These are phyloP conservation scores for Kuraishia cidri DNA, from an alignment of 805 yeast species.

Conservation along the genomic window DNA sequence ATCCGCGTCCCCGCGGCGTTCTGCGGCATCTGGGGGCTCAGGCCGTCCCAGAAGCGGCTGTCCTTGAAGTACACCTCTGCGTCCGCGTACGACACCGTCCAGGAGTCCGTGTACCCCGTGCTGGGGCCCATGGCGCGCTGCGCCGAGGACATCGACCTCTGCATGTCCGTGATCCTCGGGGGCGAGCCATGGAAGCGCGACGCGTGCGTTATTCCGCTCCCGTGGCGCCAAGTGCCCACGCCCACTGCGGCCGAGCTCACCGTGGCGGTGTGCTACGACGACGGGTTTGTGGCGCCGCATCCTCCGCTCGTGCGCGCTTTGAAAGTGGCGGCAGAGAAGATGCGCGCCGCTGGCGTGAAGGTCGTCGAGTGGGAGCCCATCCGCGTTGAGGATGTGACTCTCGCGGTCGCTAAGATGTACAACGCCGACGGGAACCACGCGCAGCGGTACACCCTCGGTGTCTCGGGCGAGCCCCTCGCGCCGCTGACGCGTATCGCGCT, in stretches of 20 bases:
- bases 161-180: conserved; percentile 33
- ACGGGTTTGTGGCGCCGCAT: conserved; percentile 39
- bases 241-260: conserved; percentile 26
- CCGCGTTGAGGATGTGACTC: conserved; percentile 42
- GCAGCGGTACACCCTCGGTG: conserved; percentile 34
- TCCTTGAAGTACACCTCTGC: conserved; percentile 28
- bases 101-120: conserved; percentile 36
- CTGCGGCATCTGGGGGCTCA: conserved; percentile 38
- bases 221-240: conserved; percentile 33
- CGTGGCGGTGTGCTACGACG: conserved; percentile 38
- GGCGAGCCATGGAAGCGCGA: conserved; percentile 51
- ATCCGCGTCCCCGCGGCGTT: conserved; percentile 47
- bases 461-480: conserved; percentile 58
- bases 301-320: conserved; percentile 36
- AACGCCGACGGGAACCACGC: conserved; percentile 52
- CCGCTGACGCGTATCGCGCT: conserved; percentile 45
- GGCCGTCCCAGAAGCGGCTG: conserved; percentile 38
- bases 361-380: conserved; percentile 46
- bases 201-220: conserved; percentile 34
- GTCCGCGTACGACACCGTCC: conserved; percentile 26
- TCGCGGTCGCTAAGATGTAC: conserved; percentile 43
- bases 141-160: conserved; percentile 39
- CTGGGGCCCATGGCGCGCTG: conserved; percentile 38
- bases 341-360: conserved; percentile 44
- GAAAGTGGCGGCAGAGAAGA: conserved; percentile 36